phyloP scores from a whole-genome alignment of 257 asterid species.

The Solanum sitiens region DNA sequence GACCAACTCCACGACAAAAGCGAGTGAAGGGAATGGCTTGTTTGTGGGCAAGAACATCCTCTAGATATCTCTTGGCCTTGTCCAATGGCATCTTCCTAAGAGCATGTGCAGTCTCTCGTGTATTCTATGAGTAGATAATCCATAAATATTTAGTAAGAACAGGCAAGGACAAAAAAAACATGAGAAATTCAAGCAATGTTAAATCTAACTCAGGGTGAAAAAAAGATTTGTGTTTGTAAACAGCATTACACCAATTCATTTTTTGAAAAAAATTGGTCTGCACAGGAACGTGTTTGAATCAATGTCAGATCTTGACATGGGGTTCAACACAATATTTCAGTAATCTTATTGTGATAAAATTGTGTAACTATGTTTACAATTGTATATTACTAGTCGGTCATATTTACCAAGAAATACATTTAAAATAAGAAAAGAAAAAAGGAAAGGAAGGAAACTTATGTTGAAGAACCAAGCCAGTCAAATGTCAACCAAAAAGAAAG shows the following conservation, averaged over 20 bases:
- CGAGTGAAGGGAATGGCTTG: slow-evolving; percentile 75
- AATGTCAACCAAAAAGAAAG: not conserved
- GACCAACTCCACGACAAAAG: slow-evolving; percentile 62
- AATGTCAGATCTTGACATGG: not conserved
- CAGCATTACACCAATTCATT: not conserved
- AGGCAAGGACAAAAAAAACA: not conserved
- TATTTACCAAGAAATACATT: not conserved
- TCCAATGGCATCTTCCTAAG: slow-evolving; percentile 40
- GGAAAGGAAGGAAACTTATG: not conserved
- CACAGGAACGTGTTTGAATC: not conserved
- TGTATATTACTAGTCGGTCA: not conserved
- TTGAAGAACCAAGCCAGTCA: not conserved
- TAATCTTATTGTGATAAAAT: not conserved
- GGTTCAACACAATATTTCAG: not conserved
- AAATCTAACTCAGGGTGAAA: not conserved
- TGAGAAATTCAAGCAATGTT: not conserved
- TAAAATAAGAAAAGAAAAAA: not conserved
- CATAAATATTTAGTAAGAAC: not conserved
- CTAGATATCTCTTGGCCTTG: slow-evolving; percentile 58
- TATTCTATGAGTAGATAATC: slow-evolving; percentile 14
- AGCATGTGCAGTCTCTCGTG: slow-evolving; percentile 72
- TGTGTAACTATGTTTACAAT: not conserved
- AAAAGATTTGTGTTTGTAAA: not conserved
- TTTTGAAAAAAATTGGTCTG: too few species aligned
- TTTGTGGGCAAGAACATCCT: slow-evolving; percentile 58